These are phyloP conservation scores for Triticum aestivum DNA, from an alignment of 176 grass and related monocot genomes.

Conservation along the genomic window IWGSC_CS_RefSeq_v2.1 NC_057814.1:537233801-537234300, in stretches of 20 bases:
- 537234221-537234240: constrained; percentile 37
- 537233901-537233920: constrained; percentile 30
- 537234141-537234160: constrained; percentile 32
- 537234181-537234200: constrained; percentile 35
- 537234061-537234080: constrained; percentile 26
- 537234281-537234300: constrained; percentile 1
- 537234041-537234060: constrained; percentile 19
- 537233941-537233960: neutral
- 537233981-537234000: neutral
- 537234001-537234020: neutral
- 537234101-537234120: constrained; percentile 42
- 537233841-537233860: constrained; percentile 31
- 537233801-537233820: constrained; percentile 29
- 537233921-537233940: constrained; percentile 29
- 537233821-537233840: constrained; percentile 35
- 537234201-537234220: constrained; percentile 31
- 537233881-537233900: constrained; percentile 41
- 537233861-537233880: constrained; percentile 15
- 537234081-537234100: constrained; percentile 31
- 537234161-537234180: constrained; percentile 31
- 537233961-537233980: neutral
- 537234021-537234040: neutral
- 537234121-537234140: constrained; percentile 31
- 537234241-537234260: constrained; percentile 47
- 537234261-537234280: constrained; percentile 42